Evolutionary conservation across 768 basidiomycete genomes (phyloP).

Genomic region (Exidia glandulosa): DNA sequence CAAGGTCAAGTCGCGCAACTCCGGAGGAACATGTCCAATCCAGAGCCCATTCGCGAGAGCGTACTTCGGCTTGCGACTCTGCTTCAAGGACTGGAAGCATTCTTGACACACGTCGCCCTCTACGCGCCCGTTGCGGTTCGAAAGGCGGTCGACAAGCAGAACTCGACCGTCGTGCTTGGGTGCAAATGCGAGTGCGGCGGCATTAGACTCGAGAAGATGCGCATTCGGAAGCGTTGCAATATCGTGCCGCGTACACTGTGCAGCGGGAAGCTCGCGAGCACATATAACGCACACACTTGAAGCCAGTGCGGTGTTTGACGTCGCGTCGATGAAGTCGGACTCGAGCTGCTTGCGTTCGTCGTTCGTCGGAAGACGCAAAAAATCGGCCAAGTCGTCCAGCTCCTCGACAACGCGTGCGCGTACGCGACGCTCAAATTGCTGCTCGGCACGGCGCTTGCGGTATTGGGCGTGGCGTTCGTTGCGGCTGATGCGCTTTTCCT

Average conservation of each 20-base stretch:
- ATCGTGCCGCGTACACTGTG: neutral
- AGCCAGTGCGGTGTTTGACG: neutral
- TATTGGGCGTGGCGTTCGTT: too few relatives aligned
- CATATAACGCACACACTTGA: neutral
- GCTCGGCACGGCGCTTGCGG: too few relatives aligned
- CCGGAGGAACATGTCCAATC: conserved; percentile 24
- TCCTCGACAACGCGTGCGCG: too few relatives aligned
- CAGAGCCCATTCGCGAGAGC: conserved; percentile 29
- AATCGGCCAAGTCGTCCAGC: too few relatives aligned
- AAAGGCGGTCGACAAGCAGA: neutral
- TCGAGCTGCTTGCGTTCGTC: neutral
- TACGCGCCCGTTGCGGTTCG: neutral
- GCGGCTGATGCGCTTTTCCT: too few relatives aligned
- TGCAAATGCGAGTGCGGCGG: neutral
- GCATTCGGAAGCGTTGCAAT: neutral
- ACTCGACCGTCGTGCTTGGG: neutral
- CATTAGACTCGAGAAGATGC: neutral
- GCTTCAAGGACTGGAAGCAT: neutral
- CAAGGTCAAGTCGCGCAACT: conserved; percentile 20
- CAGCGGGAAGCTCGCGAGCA: neutral
- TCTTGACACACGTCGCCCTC: neutral
- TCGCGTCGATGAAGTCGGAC: neutral
- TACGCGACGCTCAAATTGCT: too few relatives aligned
- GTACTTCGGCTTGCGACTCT: neutral
- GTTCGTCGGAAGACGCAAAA: too few relatives aligned